Percentiles rank a stretch among this genome's conserved stretches.
Evolutionary conservation across 768 basidiomycete genomes (phyloP).

Genomic region (Suillus subalutaceus): DNA sequence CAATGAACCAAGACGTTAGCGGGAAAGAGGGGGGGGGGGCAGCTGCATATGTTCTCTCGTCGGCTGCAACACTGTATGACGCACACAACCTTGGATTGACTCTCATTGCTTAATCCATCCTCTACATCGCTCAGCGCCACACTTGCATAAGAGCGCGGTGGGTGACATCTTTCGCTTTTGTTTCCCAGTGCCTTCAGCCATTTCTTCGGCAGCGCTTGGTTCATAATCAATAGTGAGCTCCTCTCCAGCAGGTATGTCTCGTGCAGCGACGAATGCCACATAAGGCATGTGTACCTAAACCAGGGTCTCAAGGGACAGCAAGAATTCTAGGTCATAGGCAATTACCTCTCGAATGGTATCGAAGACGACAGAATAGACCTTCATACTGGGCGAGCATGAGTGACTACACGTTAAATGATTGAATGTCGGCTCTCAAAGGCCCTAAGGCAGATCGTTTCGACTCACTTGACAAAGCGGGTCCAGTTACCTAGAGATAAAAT

Average conservation of each 20-base stretch:
- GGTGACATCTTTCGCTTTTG: constrained; percentile 29
- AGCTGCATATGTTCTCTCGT: background rate
- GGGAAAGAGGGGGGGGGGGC: background rate
- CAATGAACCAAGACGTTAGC: background rate
- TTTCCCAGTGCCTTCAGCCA: constrained; percentile 16
- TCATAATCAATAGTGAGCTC: constrained; percentile 72
- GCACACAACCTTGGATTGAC: background rate
- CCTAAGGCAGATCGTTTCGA: constrained; percentile 4
- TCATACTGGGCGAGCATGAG: constrained; percentile 64
- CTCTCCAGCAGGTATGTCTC: constrained; percentile 48
- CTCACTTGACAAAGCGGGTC: constrained; percentile 76
- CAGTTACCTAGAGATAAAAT: constrained; percentile 58
- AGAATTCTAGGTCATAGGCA: constrained; percentile 3
- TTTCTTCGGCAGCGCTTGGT: constrained; percentile 40
- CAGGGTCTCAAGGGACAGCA: constrained; percentile 8
- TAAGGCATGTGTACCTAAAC: constrained; percentile 61
- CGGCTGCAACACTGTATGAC: background rate
- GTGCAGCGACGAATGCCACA: constrained; percentile 57
- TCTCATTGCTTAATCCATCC: constrained; percentile 36
- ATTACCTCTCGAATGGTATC: constrained; percentile 61
- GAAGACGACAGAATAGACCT: constrained; percentile 60
- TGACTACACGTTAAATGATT: constrained; percentile 47
- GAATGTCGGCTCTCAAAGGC: background rate
- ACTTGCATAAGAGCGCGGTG: constrained; percentile 40
- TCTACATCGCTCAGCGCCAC: constrained; percentile 39